A percentile compares a stretch with the other conserved stretches of the same genome.
phyloP scores from a whole-genome alignment of 169 alveolate species.

The Blepharisma undulans region DNA sequence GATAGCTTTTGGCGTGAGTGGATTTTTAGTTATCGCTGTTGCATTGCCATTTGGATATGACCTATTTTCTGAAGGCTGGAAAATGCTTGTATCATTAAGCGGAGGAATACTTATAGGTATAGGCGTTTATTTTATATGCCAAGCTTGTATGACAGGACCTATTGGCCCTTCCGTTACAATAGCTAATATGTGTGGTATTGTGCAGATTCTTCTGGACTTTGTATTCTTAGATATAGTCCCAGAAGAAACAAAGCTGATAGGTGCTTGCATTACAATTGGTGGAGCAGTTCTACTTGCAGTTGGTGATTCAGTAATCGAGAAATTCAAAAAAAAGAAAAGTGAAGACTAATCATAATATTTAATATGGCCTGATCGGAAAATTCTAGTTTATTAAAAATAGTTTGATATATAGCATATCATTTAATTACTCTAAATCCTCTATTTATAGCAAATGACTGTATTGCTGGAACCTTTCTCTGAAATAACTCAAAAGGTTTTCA shows the following conservation, averaged over 20 bases:
- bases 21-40: neutral
- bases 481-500: neutral
- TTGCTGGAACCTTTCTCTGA: neutral
- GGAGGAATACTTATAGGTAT: constrained; percentile 28
- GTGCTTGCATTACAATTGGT: neutral
- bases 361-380: neutral
- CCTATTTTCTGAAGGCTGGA: neutral
- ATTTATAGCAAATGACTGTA: neutral
- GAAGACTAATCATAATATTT: neutral
- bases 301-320: neutral
- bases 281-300: neutral
- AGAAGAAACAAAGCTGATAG: neutral
- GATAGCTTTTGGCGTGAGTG: neutral
- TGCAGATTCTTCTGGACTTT: constrained; percentile 25
- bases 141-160: constrained; percentile 8
- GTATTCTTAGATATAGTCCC: constrained; percentile 12
- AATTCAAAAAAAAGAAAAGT: neutral
- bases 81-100: neutral
- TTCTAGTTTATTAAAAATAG: neutral
- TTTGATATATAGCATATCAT: neutral
- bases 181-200: constrained; percentile 22
- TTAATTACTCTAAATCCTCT: neutral
- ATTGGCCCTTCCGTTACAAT: constrained; percentile 29
- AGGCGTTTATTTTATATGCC: constrained; percentile 5
- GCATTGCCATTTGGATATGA: neutral